Evolutionary conservation across 805 yeast genomes (phyloP).

Genomic region (Zygoascus ofunaensis): DNA sequence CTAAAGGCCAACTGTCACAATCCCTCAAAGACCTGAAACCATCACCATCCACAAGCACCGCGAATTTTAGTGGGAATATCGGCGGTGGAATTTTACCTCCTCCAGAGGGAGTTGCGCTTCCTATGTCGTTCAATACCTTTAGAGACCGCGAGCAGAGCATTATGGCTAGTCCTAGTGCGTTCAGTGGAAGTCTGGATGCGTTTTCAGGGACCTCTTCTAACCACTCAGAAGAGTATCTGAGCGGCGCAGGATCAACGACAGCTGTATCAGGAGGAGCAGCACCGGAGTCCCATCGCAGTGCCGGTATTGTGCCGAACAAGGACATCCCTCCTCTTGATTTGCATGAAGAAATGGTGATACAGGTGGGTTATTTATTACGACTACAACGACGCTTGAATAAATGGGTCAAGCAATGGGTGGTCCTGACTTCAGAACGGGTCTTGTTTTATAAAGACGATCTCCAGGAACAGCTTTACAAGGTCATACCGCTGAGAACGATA

Average conservation of each 20-base stretch:
- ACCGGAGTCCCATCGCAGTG: neutral
- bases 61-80: too few relatives aligned
- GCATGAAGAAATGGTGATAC: conserved; percentile 28
- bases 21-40: too few relatives aligned
- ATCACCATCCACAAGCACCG: too few relatives aligned
- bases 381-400: conserved; percentile 38
- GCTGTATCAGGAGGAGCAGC: conserved; percentile 1
- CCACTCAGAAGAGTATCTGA: neutral
- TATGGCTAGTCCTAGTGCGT: conserved; percentile 2
- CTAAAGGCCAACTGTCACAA: too few relatives aligned
- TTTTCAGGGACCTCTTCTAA: conserved; percentile 1
- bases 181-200: neutral
- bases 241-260: neutral
- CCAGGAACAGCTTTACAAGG: conserved; percentile 25
- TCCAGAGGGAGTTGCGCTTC: neutral
- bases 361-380: conserved; percentile 34
- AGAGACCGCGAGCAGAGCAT: neutral
- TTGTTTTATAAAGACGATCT: conserved; percentile 33
- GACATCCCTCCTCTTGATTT: neutral
- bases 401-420: conserved; percentile 39
- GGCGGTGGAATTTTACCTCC: too few relatives aligned
- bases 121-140: neutral
- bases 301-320: conserved; percentile 1
- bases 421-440: conserved; percentile 35
- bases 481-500: conserved; percentile 30